Evolutionary conservation across 2,329 filamentous ascomycete genomes (phyloP), one percentile per base, ranked within the genome.

Genomic region (Trichoderma pleuroti): DNA sequence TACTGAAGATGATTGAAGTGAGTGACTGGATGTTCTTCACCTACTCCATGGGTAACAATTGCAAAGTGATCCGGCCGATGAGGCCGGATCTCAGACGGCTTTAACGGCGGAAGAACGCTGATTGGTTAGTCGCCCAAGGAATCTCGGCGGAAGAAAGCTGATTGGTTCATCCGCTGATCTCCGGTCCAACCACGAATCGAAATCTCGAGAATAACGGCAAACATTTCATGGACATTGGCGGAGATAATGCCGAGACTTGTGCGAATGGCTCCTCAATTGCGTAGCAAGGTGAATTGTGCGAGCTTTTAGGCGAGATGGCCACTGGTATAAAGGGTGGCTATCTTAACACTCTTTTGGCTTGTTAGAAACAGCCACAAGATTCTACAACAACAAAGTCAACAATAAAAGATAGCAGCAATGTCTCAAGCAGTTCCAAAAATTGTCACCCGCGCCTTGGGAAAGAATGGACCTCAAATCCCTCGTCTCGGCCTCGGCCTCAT

Each of bases 401-500:
- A 21, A 2, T 30, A 49, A 68, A 49, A 34, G 7, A 11, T 12
- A 30, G 26, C 5, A 16, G 5, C 18, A n/a, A 68, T 68, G 65
- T 60, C 65, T 32, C 49, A 56, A 11, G 7, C 52, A 18, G 18
- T 49, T 21, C 65, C 65, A 5, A 60, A 60, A 54, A 68, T 68
- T 10, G 28, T 68, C 9, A 73, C 72, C 16, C 72, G 72, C 8
- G 16, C 21, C 0, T 79, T 89, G n/a, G 86, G 87, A 71, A 84
- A 82, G 71, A 81, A 85, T 74, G 86, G 86, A 10, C 85, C 85
- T 0, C 74, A 82, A 26, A 83, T 90, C 24, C 81, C 83, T 4
- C 80, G 81, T 11, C 74, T 88, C 9, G 87, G 87, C 10, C 83
- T 87, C 36, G 86, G 87, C n/a, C 78, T 85, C 26, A 88, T 89